A percentile compares a stretch with the other conserved stretches of the same genome.
phyloP scores from a whole-genome alignment of 352 stramenopile genomes.

The Pythium aquatile region DNA sequence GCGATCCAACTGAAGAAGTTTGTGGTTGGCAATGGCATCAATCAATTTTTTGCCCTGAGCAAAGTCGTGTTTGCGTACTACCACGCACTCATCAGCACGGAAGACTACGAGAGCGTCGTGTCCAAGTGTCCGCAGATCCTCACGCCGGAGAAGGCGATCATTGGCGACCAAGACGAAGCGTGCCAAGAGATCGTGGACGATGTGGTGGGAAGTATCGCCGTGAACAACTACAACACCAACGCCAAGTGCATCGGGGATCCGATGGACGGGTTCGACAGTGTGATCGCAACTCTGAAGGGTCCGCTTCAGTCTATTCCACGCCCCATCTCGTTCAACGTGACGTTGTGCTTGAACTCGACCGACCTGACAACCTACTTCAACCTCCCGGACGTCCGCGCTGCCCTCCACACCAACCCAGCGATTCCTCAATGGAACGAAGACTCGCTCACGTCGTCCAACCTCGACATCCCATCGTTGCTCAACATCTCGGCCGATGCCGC shows the following conservation, averaged over 20 bases:
- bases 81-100: constrained; percentile 43
- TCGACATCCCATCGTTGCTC: constrained; percentile 4
- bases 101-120: constrained; percentile 39
- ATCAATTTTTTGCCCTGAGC: constrained; percentile 33
- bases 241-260: constrained; percentile 18
- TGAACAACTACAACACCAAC: constrained; percentile 36
- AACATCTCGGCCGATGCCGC: constrained; percentile 13
- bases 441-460: constrained; percentile 34
- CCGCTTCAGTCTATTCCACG: constrained; percentile 15
- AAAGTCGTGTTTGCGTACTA: constrained; percentile 52
- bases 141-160: neutral
- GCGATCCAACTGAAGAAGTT: constrained; percentile 86
- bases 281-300: constrained; percentile 26
- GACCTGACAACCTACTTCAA: constrained; percentile 46
- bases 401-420: constrained; percentile 47
- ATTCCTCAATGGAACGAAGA: constrained; percentile 35
- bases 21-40: constrained; percentile 68
- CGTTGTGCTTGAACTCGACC: constrained; percentile 29
- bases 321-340: constrained; percentile 32
- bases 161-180: neutral
- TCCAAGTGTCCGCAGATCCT: constrained; percentile 27
- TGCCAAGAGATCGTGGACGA: constrained; percentile 20
- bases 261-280: constrained; percentile 9
- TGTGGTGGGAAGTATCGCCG: neutral
- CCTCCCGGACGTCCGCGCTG: constrained; percentile 39